Conservation (phyloP, 169 alveolate genomes). For the Plasmodium sp. region DNA sequence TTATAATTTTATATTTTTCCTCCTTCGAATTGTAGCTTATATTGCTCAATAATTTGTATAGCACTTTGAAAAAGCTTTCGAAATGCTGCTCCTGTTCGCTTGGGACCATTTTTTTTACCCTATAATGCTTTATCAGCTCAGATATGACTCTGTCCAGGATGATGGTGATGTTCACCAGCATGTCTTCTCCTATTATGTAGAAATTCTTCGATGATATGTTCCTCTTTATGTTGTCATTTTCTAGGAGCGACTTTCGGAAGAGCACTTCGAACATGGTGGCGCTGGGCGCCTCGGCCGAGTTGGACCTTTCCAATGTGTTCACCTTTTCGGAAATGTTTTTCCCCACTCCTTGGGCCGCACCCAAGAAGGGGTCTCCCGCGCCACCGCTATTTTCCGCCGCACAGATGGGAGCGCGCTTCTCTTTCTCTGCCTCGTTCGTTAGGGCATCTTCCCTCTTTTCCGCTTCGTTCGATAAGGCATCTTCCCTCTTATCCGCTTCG, state of each 20-base stretch:
- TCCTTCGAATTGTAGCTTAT: conserved; percentile 53
- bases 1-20: conserved; percentile 50
- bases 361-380: background rate
- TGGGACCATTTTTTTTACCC: background rate
- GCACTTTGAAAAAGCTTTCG: conserved; percentile 27
- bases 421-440: background rate
- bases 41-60: conserved; percentile 52
- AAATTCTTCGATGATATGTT: conserved; percentile 57
- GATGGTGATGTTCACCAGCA: conserved; percentile 31
- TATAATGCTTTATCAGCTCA: conserved; percentile 24
- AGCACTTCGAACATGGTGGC: conserved; percentile 39
- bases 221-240: conserved; percentile 42
- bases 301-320: background rate
- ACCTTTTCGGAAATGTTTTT: background rate
- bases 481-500: background rate
- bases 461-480: background rate
- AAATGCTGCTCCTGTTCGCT: conserved; percentile 40
- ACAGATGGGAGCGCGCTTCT: background rate
- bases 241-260: conserved; percentile 45
- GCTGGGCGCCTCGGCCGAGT: background rate
- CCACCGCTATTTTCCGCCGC: background rate
- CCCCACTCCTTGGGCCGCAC: background rate
- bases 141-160: conserved; percentile 50
- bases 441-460: background rate
- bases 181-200: conserved; percentile 56